Conservation (phyloP, 495 filamentous ascomycete species). For the Penicillium soppii region DNA sequence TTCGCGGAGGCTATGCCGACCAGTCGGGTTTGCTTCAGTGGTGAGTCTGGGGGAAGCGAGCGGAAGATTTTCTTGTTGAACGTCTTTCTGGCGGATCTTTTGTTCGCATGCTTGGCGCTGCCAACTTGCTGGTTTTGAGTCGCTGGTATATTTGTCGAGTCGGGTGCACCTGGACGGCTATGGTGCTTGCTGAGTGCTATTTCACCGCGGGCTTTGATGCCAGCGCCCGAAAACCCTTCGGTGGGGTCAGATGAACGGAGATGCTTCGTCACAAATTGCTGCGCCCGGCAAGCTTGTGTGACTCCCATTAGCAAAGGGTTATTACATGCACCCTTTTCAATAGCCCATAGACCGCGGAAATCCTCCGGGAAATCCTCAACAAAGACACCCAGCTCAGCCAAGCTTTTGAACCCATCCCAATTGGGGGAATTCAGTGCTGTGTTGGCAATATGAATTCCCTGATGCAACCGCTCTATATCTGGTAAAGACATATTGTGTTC, state of each 20-base stretch:
- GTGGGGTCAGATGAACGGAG: slow-evolving; percentile 46
- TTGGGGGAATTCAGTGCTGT: slow-evolving; percentile 54
- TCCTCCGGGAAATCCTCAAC: slow-evolving; percentile 57
- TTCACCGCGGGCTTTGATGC: slow-evolving; percentile 39
- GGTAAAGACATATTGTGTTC: slow-evolving; percentile 51
- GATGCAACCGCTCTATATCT: slow-evolving; percentile 59
- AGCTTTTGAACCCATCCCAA: slow-evolving; percentile 63
- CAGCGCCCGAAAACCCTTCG: slow-evolving; percentile 50
- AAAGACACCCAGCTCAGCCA: slow-evolving; percentile 77
- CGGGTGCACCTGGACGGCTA: slow-evolving; percentile 13
- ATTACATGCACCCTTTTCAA: slow-evolving; percentile 41
- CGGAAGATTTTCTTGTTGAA: slow-evolving; percentile 34
- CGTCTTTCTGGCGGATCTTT: slow-evolving; percentile 32
- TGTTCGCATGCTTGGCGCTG: slow-evolving; percentile 27
- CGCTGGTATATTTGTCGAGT: slow-evolving; percentile 10
- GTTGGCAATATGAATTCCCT: slow-evolving; percentile 64
- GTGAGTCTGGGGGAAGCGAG: slow-evolving; percentile 44
- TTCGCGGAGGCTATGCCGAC: slow-evolving; percentile 84
- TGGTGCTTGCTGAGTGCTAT: slow-evolving; percentile 30
- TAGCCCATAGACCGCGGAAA: slow-evolving; percentile 59
- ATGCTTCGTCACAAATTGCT: slow-evolving; percentile 57
- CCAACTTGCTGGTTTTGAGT: slow-evolving; percentile 13
- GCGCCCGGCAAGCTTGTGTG: slow-evolving; percentile 56
- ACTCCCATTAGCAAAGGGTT: slow-evolving; percentile 50
- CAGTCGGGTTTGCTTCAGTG: slow-evolving; percentile 61